phyloP scores from a whole-genome alignment of 148 eudicot genomes.

The Talinum fruticosum region DNA sequence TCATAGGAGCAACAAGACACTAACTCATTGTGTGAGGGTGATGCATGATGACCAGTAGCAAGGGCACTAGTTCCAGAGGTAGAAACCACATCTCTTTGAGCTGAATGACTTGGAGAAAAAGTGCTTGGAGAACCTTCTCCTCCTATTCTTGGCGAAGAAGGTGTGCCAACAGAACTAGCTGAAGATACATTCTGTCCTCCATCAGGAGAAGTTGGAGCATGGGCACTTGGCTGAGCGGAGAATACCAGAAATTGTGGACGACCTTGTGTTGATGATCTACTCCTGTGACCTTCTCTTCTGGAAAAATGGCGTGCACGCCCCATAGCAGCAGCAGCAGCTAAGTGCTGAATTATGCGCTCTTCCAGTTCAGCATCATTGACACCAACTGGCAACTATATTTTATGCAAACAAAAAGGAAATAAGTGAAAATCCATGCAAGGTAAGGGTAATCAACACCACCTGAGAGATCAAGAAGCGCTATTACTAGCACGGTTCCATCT shows the following conservation, averaged over 20 bases:
- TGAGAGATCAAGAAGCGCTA: background rate
- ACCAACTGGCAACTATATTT: constrained; percentile 64
- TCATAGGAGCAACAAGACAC: background rate
- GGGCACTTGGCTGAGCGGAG: constrained; percentile 56
- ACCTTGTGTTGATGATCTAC: constrained; percentile 73
- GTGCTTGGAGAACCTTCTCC: constrained; percentile 51
- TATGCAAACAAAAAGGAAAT: constrained; percentile 2
- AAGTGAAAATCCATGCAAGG: background rate
- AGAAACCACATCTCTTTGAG: constrained; percentile 42
- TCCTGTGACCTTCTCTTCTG: constrained; percentile 83
- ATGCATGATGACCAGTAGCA: constrained; percentile 46
- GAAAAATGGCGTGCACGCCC: constrained; percentile 82
- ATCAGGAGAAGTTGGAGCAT: constrained; percentile 42
- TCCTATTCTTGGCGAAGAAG: constrained; percentile 40
- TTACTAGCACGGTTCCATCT: background rate
- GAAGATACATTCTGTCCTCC: constrained; percentile 43
- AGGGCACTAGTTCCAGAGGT: constrained; percentile 48
- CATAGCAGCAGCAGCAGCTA: constrained; percentile 98
- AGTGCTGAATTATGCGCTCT: constrained; percentile 93
- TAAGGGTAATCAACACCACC: background rate
- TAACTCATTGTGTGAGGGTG: constrained; percentile 66
- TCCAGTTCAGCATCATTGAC: constrained; percentile 91
- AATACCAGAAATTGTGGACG: constrained; percentile 79
- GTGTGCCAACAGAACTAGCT: constrained; percentile 35
- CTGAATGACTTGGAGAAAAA: constrained; percentile 37